These are phyloP conservation scores for Aspergillus fumigatus DNA, from an alignment of 2,329 filamentous ascomycete genomes.

Conservation along the genomic window DNA sequence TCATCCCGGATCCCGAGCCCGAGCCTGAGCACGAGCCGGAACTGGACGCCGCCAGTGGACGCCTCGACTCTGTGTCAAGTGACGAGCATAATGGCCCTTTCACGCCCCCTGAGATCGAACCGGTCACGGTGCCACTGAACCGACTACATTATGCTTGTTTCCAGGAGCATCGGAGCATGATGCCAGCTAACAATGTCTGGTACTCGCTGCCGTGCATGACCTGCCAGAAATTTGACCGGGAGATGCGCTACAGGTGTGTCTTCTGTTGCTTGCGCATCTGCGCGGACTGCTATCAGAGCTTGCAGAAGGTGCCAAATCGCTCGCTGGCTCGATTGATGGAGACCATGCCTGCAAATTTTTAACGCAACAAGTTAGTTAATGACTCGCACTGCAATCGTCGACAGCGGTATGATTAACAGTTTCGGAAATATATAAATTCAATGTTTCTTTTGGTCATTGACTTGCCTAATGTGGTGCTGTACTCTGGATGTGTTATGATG, in stretches of 20 bases:
- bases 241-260: conserved; percentile 36
- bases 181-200: conserved; percentile 33
- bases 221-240: conserved; percentile 35
- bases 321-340: conserved; percentile 32
- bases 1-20: conserved; percentile 31
- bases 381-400: not conserved
- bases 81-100: conserved; percentile 19
- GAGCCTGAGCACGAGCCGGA: conserved; percentile 14
- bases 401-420: not conserved
- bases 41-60: conserved; percentile 11
- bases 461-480: not conserved
- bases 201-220: conserved; percentile 42
- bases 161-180: conserved; percentile 36
- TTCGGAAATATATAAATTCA: not conserved
- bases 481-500: conserved; percentile 10
- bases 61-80: conserved; percentile 15
- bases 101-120: conserved; percentile 29
- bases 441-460: not conserved
- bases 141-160: conserved; percentile 37
- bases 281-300: conserved; percentile 26
- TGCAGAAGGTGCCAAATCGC: conserved; percentile 30
- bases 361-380: not conserved
- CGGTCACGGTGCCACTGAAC: conserved; percentile 31
- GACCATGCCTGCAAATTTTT: conserved; percentile 5
- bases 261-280: conserved; percentile 42